A percentile compares a stretch with the other conserved stretches of the same genome.
Evolutionary conservation across 805 yeast genomes (phyloP).

Genomic region (Candida tammaniensis): DNA sequence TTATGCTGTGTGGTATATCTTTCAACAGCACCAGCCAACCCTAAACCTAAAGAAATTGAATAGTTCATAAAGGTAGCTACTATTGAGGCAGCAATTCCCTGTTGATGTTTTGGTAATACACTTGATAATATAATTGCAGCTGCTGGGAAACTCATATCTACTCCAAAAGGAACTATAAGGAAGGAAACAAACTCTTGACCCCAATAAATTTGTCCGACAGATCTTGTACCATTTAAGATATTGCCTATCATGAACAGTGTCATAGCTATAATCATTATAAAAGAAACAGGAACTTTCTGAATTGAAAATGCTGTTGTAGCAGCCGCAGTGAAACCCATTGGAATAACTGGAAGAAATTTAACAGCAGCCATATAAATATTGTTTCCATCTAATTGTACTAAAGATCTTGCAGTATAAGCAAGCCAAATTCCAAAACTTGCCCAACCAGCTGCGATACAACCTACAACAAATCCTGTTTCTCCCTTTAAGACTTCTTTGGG

Average conservation of each 20-base stretch:
- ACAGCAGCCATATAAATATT: constrained; percentile 25
- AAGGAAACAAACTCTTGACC: constrained; percentile 53
- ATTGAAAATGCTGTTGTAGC: constrained; percentile 48
- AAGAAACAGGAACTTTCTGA: constrained; percentile 44
- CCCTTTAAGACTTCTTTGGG: constrained; percentile 48
- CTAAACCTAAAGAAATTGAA: constrained; percentile 44
- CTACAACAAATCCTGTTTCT: constrained; percentile 47
- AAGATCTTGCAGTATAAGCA: constrained; percentile 52
- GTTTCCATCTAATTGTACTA: constrained; percentile 18
- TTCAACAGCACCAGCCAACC: constrained; percentile 33
- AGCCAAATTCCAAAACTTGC: constrained; percentile 72
- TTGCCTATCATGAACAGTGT: constrained; percentile 50
- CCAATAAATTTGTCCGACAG: constrained; percentile 60
- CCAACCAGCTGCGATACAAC: constrained; percentile 64
- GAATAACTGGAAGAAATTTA: constrained; percentile 23
- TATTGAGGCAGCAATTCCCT: constrained; percentile 75
- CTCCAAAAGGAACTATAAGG: constrained; percentile 60
- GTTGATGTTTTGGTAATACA: constrained; percentile 56
- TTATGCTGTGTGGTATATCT: constrained; percentile 20
- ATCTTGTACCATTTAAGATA: constrained; percentile 51
- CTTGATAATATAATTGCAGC: constrained; percentile 59
- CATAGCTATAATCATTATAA: constrained; percentile 50
- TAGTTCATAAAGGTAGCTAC: constrained; percentile 72
- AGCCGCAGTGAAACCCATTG: constrained; percentile 57
- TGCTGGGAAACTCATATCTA: constrained; percentile 79